Evolutionary conservation across 1,139 yeast genomes (phyloP).

Genomic region (Debaryomyces robertsiae): DNA sequence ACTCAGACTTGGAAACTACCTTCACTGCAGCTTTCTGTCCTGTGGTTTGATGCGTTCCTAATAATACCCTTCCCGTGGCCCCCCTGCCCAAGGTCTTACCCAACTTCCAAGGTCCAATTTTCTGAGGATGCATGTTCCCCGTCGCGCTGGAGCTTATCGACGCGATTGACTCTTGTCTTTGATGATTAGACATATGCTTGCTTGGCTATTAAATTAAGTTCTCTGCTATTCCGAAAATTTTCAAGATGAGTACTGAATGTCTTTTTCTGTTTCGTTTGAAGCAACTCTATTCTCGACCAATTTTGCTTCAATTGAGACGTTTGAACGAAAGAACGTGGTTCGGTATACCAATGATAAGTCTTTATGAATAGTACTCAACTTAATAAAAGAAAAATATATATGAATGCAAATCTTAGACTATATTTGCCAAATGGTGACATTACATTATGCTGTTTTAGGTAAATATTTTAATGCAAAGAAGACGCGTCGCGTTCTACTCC

Average conservation of each 20-base stretch:
- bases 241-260: slow-evolving; percentile 3
- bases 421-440: slow-evolving; percentile 1
- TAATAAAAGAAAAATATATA: slow-evolving; percentile 3
- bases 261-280: slow-evolving; percentile 2
- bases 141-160: slow-evolving; percentile 32
- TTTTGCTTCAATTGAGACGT: slow-evolving; percentile 6
- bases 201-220: slow-evolving; percentile 3
- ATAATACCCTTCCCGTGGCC: slow-evolving; percentile 75
- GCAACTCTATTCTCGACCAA: slow-evolving; percentile 4
- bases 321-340: slow-evolving; percentile 6
- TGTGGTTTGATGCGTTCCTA: slow-evolving; percentile 67
- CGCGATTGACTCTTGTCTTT: slow-evolving; percentile 45
- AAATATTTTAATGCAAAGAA: slow-evolving; percentile 6
- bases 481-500: slow-evolving; percentile 12
- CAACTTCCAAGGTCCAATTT: slow-evolving; percentile 77
- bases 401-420: background rate
- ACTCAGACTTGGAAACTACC: slow-evolving; percentile 68
- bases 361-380: slow-evolving; percentile 2
- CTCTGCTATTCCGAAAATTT: background rate
- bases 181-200: slow-evolving; percentile 34
- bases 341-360: background rate
- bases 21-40: slow-evolving; percentile 83
- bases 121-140: slow-evolving; percentile 44
- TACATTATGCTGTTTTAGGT: slow-evolving; percentile 9
- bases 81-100: slow-evolving; percentile 83